These are phyloP conservation scores for Diaporthe eres DNA, from an alignment of 2,329 filamentous ascomycete species.

Conservation along the genomic window DNA sequence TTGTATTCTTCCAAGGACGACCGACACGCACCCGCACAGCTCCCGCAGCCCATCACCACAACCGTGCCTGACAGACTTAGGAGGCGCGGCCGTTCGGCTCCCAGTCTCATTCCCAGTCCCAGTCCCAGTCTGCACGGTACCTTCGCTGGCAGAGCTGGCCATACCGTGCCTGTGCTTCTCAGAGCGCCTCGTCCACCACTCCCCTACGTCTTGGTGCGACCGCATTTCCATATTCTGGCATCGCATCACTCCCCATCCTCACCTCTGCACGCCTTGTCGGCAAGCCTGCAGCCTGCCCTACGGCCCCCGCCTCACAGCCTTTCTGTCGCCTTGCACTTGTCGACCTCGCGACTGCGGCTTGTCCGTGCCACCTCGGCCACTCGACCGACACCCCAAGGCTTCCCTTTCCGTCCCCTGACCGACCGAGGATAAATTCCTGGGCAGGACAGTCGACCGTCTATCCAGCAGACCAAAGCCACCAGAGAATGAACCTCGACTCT, in stretches of 20 bases:
- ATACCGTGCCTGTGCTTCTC: constrained; percentile 37
- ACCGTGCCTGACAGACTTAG: constrained; percentile 16
- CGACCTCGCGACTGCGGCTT: constrained; percentile 30
- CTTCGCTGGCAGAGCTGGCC: constrained; percentile 30
- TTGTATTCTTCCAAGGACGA: constrained; percentile 46
- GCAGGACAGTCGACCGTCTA: constrained; percentile 14
- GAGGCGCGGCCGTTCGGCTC: constrained; percentile 23
- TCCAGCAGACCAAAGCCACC: constrained; percentile 37
- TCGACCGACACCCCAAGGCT: constrained; percentile 18
- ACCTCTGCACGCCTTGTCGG: constrained; percentile 33
- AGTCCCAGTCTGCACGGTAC: constrained; percentile 18
- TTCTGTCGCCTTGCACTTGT: constrained; percentile 33
- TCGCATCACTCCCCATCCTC: constrained; percentile 35
- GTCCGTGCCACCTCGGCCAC: constrained; percentile 19
- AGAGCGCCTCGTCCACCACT: constrained; percentile 32
- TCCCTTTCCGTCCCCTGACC: constrained; percentile 24
- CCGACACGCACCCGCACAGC: constrained; percentile 8
- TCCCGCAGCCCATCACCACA: constrained; percentile 19
- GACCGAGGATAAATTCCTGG: constrained; percentile 24
- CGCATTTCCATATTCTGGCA: constrained; percentile 36
- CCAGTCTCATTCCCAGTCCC: constrained; percentile 1
- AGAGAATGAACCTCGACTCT: constrained; percentile 56
- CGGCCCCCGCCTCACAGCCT: constrained; percentile 36
- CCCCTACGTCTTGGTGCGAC: constrained; percentile 41
- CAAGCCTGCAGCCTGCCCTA: constrained; percentile 35